These are phyloP conservation scores for Lactarius tabidus DNA, from an alignment of 768 basidiomycete species.

Conservation along the genomic window DNA sequence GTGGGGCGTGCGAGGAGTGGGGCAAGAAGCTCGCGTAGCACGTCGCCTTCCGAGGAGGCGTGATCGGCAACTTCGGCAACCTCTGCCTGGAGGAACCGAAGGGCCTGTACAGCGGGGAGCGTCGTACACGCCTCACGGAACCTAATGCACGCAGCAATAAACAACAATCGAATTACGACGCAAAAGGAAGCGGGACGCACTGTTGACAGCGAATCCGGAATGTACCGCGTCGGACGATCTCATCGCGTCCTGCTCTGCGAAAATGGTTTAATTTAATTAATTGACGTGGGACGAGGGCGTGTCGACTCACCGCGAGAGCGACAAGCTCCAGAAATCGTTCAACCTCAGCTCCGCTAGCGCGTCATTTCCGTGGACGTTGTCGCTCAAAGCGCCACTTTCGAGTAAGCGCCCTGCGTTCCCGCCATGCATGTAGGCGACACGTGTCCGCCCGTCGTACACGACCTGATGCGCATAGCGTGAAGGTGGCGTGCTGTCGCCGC, in stretches of 20 bases:
- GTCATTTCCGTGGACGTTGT: slow-evolving; percentile 20
- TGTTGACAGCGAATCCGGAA: slow-evolving; percentile 69
- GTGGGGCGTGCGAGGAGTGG: slow-evolving; percentile 49
- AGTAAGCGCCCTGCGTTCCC: slow-evolving; percentile 58
- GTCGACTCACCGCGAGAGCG: slow-evolving; percentile 51
- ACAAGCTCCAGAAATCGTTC: slow-evolving; percentile 80
- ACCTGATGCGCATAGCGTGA: slow-evolving; percentile 78
- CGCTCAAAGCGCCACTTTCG: slow-evolving; percentile 24
- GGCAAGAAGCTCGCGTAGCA: slow-evolving; percentile 63
- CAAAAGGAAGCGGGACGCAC: slow-evolving; percentile 40
- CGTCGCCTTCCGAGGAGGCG: slow-evolving; percentile 54
- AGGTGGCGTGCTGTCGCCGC: slow-evolving; percentile 35
- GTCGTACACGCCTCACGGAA: slow-evolving; percentile 82
- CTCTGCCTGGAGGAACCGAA: slow-evolving; percentile 65
- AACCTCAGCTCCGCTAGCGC: slow-evolving; percentile 36
- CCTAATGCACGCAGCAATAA: slow-evolving; percentile 36
- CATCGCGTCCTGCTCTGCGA: slow-evolving; percentile 55
- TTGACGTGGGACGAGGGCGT: neutral
- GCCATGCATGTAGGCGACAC: slow-evolving; percentile 65
- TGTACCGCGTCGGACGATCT: slow-evolving; percentile 58
- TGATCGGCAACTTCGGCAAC: slow-evolving; percentile 73
- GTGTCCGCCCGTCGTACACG: slow-evolving; percentile 59
- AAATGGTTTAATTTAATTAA: neutral
- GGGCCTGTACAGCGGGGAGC: slow-evolving; percentile 54
- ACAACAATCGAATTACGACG: neutral